These are phyloP conservation scores for Pelargonium citronellum DNA, from an alignment of 441 rosid genomes.

Conservation along the genomic window DNA sequence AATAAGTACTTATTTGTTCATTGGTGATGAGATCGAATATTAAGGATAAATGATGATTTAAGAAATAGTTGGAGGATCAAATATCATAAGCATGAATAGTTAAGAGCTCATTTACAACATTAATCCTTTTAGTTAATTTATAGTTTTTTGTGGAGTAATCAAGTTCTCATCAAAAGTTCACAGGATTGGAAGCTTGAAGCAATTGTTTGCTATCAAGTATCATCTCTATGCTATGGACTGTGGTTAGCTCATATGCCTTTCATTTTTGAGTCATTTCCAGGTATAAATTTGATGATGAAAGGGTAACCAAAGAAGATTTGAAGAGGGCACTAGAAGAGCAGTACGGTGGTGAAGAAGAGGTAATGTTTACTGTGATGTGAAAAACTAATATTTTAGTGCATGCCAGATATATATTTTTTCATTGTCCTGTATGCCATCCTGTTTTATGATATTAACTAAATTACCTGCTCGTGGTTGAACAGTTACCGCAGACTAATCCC, in stretches of 20 bases:
- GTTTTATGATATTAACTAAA: slow-evolving; percentile 4
- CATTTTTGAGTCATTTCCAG: slow-evolving; percentile 26
- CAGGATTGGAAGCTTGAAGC: neutral
- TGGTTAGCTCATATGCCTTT: neutral
- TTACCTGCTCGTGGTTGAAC: slow-evolving; percentile 22
- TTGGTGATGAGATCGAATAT: too few relatives aligned
- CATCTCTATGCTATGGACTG: neutral
- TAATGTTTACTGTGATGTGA: slow-evolving; percentile 21
- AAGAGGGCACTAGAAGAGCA: slow-evolving; percentile 94
- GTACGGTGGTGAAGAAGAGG: slow-evolving; percentile 99
- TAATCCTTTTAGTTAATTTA: too few relatives aligned
- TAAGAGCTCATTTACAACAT: too few relatives aligned
- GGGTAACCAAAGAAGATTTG: slow-evolving; percentile 89
- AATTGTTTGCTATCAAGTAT: neutral
- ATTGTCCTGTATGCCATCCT: neutral
- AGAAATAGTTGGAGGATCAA: too few relatives aligned
- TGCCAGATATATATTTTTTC: neutral
- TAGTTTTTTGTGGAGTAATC: neutral
- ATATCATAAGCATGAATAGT: too few relatives aligned
- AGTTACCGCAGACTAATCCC: slow-evolving; percentile 86
- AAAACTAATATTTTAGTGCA: neutral
- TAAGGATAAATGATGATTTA: too few relatives aligned
- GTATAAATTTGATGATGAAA: slow-evolving; percentile 95
- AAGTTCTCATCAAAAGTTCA: neutral
- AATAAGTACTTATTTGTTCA: too few relatives aligned